Percentiles rank a stretch among this genome's conserved stretches.
These are phyloP conservation scores for Boletus sp. DNA, from an alignment of 768 basidiomycete species.

Conservation along the genomic window DNA sequence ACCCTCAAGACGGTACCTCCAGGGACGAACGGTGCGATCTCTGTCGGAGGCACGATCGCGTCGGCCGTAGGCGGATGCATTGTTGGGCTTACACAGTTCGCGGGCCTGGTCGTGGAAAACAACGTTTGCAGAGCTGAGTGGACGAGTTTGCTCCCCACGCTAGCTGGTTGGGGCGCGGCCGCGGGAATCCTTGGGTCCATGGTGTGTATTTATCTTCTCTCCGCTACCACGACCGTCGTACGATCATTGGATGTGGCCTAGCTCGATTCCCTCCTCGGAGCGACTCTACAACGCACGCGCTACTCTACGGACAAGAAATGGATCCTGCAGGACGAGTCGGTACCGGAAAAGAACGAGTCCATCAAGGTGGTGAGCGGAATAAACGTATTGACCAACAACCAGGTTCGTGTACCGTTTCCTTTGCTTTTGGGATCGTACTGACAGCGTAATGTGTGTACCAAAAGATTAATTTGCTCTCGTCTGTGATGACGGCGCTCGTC, in stretches of 20 bases:
- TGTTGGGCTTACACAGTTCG: conserved; percentile 63
- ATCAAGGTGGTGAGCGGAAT: conserved; percentile 61
- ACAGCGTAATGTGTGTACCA: neutral
- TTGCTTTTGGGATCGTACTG: neutral
- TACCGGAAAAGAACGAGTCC: conserved; percentile 38
- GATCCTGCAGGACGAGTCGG: conserved; percentile 59
- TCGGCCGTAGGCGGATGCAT: conserved; percentile 71
- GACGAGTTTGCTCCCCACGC: conserved; percentile 37
- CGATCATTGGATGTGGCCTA: conserved; percentile 25
- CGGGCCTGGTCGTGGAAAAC: conserved; percentile 62
- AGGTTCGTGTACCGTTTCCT: conserved; percentile 45
- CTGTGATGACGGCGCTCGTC: conserved; percentile 36
- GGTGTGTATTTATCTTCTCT: conserved; percentile 40
- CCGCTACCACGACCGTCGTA: neutral
- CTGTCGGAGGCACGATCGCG: conserved; percentile 68
- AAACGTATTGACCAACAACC: conserved; percentile 79
- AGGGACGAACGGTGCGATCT: conserved; percentile 90
- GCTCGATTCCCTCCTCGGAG: conserved; percentile 87
- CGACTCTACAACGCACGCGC: conserved; percentile 78
- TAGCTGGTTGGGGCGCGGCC: conserved; percentile 58
- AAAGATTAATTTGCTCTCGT: conserved; percentile 47
- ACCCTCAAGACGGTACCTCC: conserved; percentile 73
- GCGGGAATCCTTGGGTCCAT: conserved; percentile 80
- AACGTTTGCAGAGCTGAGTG: conserved; percentile 45
- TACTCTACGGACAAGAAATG: conserved; percentile 61